Evolutionary conservation across 768 basidiomycete genomes (phyloP).

Genomic region (Mycena olivaceomarginata): DNA sequence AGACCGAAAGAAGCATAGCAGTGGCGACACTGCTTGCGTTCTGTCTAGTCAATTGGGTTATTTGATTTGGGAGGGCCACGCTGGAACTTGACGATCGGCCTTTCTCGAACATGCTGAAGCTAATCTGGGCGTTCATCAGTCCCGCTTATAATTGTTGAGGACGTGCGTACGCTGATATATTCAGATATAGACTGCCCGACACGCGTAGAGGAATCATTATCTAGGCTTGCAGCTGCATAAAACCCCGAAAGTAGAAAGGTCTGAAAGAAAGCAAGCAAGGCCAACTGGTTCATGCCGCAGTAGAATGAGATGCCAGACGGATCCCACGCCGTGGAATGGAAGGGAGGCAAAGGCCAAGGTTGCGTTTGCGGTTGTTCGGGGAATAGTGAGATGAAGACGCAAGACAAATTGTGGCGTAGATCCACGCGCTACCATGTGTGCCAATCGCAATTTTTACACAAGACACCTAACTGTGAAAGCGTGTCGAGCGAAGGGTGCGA

Average conservation of each 20-base stretch:
- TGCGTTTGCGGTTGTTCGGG: neutral
- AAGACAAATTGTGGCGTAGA: constrained; percentile 16
- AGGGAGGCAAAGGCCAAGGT: neutral
- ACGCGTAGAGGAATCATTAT: constrained; percentile 16
- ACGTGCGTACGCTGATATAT: constrained; percentile 11
- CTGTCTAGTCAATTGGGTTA: neutral
- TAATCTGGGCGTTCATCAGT: constrained; percentile 33
- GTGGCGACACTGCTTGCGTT: neutral
- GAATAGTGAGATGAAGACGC: neutral
- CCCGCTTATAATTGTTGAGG: constrained; percentile 2
- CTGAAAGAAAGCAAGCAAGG: neutral
- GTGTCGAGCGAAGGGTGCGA: neutral
- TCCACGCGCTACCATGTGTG: neutral
- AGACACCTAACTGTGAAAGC: neutral
- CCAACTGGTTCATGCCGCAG: neutral
- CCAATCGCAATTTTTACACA: neutral
- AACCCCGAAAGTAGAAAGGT: constrained; percentile 4
- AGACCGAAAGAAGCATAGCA: neutral
- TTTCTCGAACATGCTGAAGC: constrained; percentile 16
- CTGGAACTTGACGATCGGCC: constrained; percentile 15
- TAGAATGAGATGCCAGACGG: neutral
- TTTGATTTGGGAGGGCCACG: constrained; percentile 13
- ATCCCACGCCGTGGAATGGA: neutral
- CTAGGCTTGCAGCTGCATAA: constrained; percentile 1
- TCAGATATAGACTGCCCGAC: constrained; percentile 24